Evolutionary conservation across 495 filamentous ascomycete genomes (phyloP), one percentile per base, ranked within the genome.

Genomic region (Lophiostoma macrostomum): DNA sequence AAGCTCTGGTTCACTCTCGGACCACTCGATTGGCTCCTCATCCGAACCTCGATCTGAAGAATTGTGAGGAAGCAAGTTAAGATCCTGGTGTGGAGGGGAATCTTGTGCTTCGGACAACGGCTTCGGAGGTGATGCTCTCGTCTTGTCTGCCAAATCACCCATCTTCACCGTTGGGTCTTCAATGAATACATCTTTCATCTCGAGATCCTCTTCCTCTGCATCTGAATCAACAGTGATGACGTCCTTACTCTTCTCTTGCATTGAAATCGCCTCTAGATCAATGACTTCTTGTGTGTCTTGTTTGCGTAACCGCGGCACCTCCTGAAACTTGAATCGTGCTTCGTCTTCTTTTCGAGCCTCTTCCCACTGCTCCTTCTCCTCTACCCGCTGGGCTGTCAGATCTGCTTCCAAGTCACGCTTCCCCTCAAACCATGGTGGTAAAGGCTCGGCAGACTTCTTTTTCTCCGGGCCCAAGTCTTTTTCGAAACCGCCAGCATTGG

Each of bases 401-500:
- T 66, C 68, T 19, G 65, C 47, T 23, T 66, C 31, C 18, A 69
- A 65, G 45, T 69, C 66, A 5, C 49, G 32, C 31, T 67, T 63
- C 3, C 77, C 75, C 19, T 76, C 74, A 62, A 98, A 87, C 93
- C 93, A 98, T 4, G 93, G 91, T 1, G 93, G 93, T 25, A 96
- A 65, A 11, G 84, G 83, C 30, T 74, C 73, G 0, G 78, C 69
- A 3, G 77, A 71, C 51, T 85, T 77, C 18, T 78, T 68, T 16
- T 74, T 59, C n/a, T 71, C 63, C 5, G 57, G 24, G 31, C 62
- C 61, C 2, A 34, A 35, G 22, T 77, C 74, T 56, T 76, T 79
- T 30, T 82, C 71, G 66, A 91, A 94, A 0, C 90, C 88, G 7
- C 88, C 88, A 18, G 79, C 79, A 42, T 76, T 59, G 4, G 83